phyloP scores from a whole-genome alignment of 176 grass and related monocot genomes.

The Rhynchospora breviuscula region DNA sequence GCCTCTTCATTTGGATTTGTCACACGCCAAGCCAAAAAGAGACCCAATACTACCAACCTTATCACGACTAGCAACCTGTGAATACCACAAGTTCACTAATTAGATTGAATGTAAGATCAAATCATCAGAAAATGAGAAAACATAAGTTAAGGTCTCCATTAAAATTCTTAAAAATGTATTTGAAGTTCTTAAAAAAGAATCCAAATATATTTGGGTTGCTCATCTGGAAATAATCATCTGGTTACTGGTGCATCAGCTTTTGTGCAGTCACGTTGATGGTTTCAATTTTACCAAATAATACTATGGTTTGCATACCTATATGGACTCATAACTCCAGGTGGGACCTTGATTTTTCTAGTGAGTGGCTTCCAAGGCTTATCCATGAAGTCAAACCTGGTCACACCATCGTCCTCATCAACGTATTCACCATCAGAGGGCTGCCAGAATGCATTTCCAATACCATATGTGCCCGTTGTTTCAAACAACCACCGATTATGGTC shows the following conservation, averaged over 20 bases:
- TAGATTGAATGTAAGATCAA: not conserved
- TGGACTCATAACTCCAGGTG: slow-evolving; percentile 50
- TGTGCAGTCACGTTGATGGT: not conserved
- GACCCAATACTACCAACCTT: slow-evolving; percentile 42
- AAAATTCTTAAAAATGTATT: not conserved
- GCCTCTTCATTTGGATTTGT: slow-evolving; percentile 66
- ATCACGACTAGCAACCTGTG: slow-evolving; percentile 55
- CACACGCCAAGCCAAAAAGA: slow-evolving; percentile 61
- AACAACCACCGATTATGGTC: slow-evolving; percentile 92
- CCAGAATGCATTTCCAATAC: slow-evolving; percentile 75
- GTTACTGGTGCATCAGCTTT: not conserved
- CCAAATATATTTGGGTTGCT: not conserved
- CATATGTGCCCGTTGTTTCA: slow-evolving; percentile 75
- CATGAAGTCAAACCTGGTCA: slow-evolving; percentile 55
- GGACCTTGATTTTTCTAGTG: slow-evolving; percentile 49
- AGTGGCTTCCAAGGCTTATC: slow-evolving; percentile 73
- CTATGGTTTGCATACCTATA: slow-evolving; percentile 31
- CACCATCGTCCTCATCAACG: slow-evolving; percentile 20
- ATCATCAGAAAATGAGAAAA: not conserved
- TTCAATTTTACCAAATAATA: not conserved
- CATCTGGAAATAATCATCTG: no score
- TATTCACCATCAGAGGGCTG: slow-evolving; percentile 35
- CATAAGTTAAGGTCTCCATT: not conserved
- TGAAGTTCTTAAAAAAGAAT: not conserved
- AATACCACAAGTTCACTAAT: not conserved